Evolutionary conservation across 495 filamentous ascomycete genomes (phyloP).

Genomic region (Hyaloscypha finlandica): DNA sequence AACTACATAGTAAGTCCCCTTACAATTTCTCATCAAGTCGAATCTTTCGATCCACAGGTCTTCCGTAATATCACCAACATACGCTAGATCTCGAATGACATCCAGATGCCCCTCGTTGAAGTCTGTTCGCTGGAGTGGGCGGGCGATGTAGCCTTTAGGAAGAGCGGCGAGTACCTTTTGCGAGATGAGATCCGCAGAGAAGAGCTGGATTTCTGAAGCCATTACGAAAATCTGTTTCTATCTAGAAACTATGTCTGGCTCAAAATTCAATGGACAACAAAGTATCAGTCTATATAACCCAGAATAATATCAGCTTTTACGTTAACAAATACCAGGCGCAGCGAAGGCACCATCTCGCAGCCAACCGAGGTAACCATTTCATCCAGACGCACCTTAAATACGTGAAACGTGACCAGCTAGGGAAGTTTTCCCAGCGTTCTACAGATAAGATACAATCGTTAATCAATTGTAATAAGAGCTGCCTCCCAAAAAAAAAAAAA

Average conservation of each 20-base stretch:
- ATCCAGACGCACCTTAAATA: no score
- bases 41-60: constrained; percentile 9
- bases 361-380: no score
- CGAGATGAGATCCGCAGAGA: constrained; percentile 3
- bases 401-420: no score
- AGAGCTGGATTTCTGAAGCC: neutral
- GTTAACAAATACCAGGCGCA: no score
- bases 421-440: no score
- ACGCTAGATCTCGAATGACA: constrained; percentile 7
- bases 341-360: no score
- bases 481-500: neutral
- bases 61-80: constrained; percentile 11
- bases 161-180: neutral
- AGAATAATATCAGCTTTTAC: no score
- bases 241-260: no score
- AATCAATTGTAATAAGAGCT: neutral
- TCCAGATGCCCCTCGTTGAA: constrained; percentile 15
- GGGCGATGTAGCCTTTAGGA: constrained; percentile 6
- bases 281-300: no score
- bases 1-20: constrained; percentile 14
- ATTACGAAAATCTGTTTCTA: neutral
- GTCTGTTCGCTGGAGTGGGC: constrained; percentile 16
- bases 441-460: neutral
- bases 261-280: no score
- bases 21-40: constrained; percentile 11